phyloP scores from a whole-genome alignment of 2,329 filamentous ascomycete genomes.

The Dendryphion nanum region DNA sequence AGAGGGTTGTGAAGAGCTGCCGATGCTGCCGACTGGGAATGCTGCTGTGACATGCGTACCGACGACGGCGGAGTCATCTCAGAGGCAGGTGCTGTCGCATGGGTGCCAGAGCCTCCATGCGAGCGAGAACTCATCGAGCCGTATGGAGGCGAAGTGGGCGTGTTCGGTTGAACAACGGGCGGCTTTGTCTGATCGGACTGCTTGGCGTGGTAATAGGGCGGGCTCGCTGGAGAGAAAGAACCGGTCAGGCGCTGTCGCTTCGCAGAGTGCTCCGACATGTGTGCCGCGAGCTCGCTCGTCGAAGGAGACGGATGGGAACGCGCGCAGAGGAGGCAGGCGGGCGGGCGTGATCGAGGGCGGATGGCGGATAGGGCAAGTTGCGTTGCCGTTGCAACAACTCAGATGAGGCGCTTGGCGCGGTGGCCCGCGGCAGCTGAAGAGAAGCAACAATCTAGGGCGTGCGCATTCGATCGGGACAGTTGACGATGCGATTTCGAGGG shows the following conservation, averaged over 20 bases:
- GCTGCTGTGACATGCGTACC: conserved; percentile 35
- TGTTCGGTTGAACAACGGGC: conserved; percentile 44
- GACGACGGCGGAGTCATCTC: conserved; percentile 45
- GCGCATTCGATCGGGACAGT: conserved; percentile 26
- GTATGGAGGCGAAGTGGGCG: conserved; percentile 48
- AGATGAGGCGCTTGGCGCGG: conserved; percentile 30
- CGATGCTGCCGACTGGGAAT: conserved; percentile 33
- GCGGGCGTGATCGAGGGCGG: conserved; percentile 15
- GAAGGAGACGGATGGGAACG: conserved; percentile 7
- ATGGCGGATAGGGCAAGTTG: conserved; percentile 18
- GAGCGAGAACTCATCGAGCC: conserved; percentile 47
- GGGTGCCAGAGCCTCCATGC: conserved; percentile 34
- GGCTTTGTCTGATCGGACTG: conserved; percentile 41
- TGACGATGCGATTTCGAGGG: background rate
- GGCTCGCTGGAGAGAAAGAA: conserved; percentile 47
- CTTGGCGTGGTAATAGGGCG: conserved; percentile 41
- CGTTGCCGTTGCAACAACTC: too few species aligned
- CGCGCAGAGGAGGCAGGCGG: conserved; percentile 7
- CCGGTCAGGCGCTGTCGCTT: conserved; percentile 43
- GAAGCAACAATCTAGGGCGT: conserved; percentile 21
- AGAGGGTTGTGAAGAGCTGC: conserved; percentile 27
- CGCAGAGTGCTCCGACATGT: conserved; percentile 38
- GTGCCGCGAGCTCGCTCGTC: conserved; percentile 13
- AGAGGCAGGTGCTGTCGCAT: conserved; percentile 23
- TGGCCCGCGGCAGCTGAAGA: conserved; percentile 27